Percentiles rank a stretch among this genome's conserved stretches.
These are phyloP conservation scores for Exophiala sp. DNA, from an alignment of 2,329 filamentous ascomycete genomes.

Conservation along the genomic window DNA sequence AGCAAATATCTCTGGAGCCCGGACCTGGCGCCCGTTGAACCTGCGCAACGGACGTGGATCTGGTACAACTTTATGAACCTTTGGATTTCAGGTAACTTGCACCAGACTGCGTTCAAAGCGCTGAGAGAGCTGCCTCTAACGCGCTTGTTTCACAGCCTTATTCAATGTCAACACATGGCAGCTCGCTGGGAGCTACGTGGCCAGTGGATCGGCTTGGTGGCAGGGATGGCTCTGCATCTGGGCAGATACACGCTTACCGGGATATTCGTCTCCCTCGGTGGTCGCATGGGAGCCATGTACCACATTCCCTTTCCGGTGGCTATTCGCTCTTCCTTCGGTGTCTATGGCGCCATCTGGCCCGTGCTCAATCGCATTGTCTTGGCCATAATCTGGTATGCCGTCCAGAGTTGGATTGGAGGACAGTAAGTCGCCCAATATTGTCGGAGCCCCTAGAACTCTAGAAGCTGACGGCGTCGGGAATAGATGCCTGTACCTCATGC, in stretches of 20 bases:
- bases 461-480: too few relatives aligned
- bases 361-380: conserved; percentile 39
- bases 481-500: conserved; percentile 40
- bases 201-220: too few relatives aligned
- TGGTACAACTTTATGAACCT: conserved; percentile 66
- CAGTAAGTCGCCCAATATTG: too few relatives aligned
- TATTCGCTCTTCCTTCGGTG: conserved; percentile 42
- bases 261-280: too few relatives aligned
- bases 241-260: too few relatives aligned
- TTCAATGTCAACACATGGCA: conserved; percentile 46
- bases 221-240: conserved; percentile 80
- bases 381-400: conserved; percentile 36
- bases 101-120: too few relatives aligned
- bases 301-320: conserved; percentile 44
- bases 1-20: conserved; percentile 7
- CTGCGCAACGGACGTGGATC: conserved; percentile 77
- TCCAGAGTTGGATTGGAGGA: conserved; percentile 33
- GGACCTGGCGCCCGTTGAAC: conserved; percentile 72
- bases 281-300: conserved; percentile 45
- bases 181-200: conserved; percentile 85
- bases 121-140: not conserved
- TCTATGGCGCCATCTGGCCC: conserved; percentile 46
- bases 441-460: too few relatives aligned
- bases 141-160: conserved; percentile 28
- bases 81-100: conserved; percentile 7